Evolutionary conservation across 306 rosid genomes (phyloP), one percentile per base, ranked within the genome.

Genomic region (Malus sieversii): DNA sequence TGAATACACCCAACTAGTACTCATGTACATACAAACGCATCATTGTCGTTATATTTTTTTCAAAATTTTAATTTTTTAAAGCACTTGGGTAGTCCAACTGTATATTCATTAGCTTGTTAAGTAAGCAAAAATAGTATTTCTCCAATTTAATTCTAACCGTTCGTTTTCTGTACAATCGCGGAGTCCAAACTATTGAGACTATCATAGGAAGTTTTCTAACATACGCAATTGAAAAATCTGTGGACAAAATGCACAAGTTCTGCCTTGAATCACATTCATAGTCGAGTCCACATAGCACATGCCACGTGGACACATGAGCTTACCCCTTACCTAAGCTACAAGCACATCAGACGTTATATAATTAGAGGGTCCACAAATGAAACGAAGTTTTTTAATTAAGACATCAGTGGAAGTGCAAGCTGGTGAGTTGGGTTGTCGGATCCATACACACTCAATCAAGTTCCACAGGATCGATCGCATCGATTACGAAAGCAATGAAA

Each of bases 371-470:
- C 80, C 80, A 75, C 27, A 32, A 23, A 42, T 25, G 27, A n/a
- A 70, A 71, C 15, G 30, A 52, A 38, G 35, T 62, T 23, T 62
- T 71, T 71, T 72, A 71, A 79, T 83, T 44, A 57, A 60, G 74
- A 83, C 72, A 60, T 68, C 44, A 11, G 75, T 66, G 81, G 86
- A 66, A 20, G 30, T 35, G 72, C 40, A 60, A 75, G 68, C 75
- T 58, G 61, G 77, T 30, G 45, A 8, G 45, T 35, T 16, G 42
- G 45, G 33, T 59, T 29, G 20, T 51, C 25, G 3, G 16, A 23
- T 68, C 78, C 79, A 13, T 77, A 33, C 19, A 4, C 58, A 30
- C 82, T 38, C 35, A n/a, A 13, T 12, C 30, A 35, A 35, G 15
- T 18, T 8, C 8, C 23, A 18, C 23, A 8, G 25, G 14, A 15